Base-by-base conservation (phyloP, 2,329 filamentous ascomycete genomes). In the Fusarium bactridioides region DNA sequence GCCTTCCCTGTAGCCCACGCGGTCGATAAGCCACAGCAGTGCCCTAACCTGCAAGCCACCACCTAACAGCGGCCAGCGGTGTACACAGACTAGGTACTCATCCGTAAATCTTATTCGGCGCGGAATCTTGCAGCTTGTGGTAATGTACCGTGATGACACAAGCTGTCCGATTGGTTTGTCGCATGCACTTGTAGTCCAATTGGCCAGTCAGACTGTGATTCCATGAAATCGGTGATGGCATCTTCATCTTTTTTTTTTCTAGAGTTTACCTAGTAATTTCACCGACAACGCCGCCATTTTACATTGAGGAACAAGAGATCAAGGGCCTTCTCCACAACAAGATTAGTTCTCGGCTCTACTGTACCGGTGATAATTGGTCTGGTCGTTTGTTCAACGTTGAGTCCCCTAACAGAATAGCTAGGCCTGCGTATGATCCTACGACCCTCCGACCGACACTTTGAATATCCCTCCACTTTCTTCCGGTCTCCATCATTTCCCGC, bases 401-500 rank as follows among this genome's bases (percentile, higher is more conserved):
- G 23, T 54, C 50, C 50, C 50, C 33, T 27, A 38, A 40, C 5
- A 54, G 33, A 54, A 40, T 29, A 54, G 50, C 29, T 29, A 29
- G 29, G 33, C 33, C 33, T 50, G 16, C 62, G 23, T 19, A 41
- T 64, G 43, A 47, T 47, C 50, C 65, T 61, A 51, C 54, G 31
- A 64, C 44, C 53, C 56, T 67, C 65, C 66, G 66, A 72, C 68
- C 72, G 60, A 67, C 72, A 61, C n/a, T 73, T 73, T 68, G 61
- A 58, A 60, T 62, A 58, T 73, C 61, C 63, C 70, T 73, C 70
- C 70, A 74, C 70, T 72, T 73, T 60, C 37, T 74, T 61, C 66
- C 67, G 50, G 68, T 61, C 72, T 53, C 69, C 62, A 74, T 73
- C 72, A 64, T 70, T 73, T 74, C 68, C 61, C 64, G 56, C 65